A percentile compares a stretch with the other conserved stretches of the same genome.
Evolutionary conservation across 73 alveolate species (phyloP).

Genomic region (Halteria grandinella): DNA sequence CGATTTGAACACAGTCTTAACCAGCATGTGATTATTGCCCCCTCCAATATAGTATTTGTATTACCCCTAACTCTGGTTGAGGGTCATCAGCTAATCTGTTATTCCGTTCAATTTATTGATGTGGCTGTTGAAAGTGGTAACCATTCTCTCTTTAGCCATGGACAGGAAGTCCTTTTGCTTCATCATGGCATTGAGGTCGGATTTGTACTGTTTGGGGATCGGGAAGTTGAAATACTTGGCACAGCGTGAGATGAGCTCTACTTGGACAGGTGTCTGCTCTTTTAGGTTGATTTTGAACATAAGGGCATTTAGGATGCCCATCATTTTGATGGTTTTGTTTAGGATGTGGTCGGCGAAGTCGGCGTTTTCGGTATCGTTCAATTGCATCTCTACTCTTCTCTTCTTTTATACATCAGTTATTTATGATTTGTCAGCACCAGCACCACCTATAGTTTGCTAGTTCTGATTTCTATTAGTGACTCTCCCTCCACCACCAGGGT

Average conservation of each 20-base stretch:
- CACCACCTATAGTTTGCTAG: neutral
- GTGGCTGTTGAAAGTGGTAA: neutral
- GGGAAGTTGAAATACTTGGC: neutral
- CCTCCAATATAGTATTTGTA: slow-evolving; percentile 38
- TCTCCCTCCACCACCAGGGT: neutral
- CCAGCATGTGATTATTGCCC: slow-evolving; percentile 40
- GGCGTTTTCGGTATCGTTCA: slow-evolving; percentile 1
- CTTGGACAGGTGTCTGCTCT: neutral
- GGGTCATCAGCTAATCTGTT: neutral
- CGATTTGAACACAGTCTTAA: slow-evolving; percentile 15
- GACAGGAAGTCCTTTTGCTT: slow-evolving; percentile 19
- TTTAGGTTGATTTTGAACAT: slow-evolving; percentile 22
- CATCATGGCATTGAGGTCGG: neutral
- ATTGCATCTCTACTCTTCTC: neutral
- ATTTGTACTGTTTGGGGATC: neutral
- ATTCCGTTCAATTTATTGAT: slow-evolving; percentile 19
- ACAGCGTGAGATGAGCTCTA: neutral
- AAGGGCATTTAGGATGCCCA: neutral
- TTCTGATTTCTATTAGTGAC: neutral
- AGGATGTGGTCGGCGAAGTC: slow-evolving; percentile 17
- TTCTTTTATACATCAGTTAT: neutral
- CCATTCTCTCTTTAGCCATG: slow-evolving; percentile 9
- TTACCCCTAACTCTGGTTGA: neutral
- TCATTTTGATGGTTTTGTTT: slow-evolving; percentile 11
- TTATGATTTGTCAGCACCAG: neutral